phyloP scores from a whole-genome alignment of 164 flowering plant species.

The Taxillus chinensis region DNA sequence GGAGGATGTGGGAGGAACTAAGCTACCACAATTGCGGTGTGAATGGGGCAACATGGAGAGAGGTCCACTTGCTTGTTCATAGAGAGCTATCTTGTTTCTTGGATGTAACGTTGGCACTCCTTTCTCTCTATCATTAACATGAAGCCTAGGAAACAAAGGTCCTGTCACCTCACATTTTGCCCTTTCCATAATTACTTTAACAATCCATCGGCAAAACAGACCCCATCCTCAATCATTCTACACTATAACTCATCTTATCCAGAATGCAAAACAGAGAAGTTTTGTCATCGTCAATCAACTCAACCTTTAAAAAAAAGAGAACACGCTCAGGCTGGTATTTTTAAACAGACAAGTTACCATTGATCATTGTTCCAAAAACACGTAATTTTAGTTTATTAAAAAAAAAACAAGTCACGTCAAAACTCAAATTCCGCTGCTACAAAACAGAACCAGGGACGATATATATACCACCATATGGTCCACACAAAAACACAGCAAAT shows the following conservation, averaged over 20 bases:
- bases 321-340: too few relatives aligned
- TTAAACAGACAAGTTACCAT: too few relatives aligned
- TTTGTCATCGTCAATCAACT: too few relatives aligned
- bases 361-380: too few relatives aligned
- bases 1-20: slow-evolving; percentile 27
- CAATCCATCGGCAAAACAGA: slow-evolving; percentile 2
- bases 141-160: slow-evolving; percentile 79
- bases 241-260: neutral
- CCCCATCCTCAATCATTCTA: slow-evolving; percentile 2
- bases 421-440: too few relatives aligned
- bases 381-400: too few relatives aligned
- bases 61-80: slow-evolving; percentile 65
- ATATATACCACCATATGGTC: too few relatives aligned
- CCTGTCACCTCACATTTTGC: slow-evolving; percentile 41
- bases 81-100: slow-evolving; percentile 88
- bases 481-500: too few relatives aligned
- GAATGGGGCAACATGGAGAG: slow-evolving; percentile 33
- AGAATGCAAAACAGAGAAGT: too few relatives aligned
- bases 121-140: slow-evolving; percentile 73
- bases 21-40: slow-evolving; percentile 15
- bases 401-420: too few relatives aligned
- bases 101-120: slow-evolving; percentile 89
- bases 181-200: slow-evolving; percentile 23
- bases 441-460: too few relatives aligned
- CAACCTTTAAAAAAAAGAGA: too few relatives aligned